These are phyloP conservation scores for Apiotrichum akiyoshidainum DNA, from an alignment of 1,284 basidiomycete species.

Conservation along the genomic window DNA sequence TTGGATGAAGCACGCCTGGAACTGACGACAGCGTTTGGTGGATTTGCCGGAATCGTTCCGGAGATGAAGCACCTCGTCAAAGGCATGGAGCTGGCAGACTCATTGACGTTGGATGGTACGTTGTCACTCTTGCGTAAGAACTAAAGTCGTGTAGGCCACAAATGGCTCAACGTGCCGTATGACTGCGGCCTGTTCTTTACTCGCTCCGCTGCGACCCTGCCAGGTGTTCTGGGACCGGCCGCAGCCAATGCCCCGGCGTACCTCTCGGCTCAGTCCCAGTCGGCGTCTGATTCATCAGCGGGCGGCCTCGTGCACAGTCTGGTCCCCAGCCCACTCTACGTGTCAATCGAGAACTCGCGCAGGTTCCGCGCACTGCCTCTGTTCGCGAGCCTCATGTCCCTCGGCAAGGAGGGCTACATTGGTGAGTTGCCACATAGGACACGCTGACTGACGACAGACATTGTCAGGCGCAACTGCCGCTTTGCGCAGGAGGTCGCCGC, in stretches of 20 bases:
- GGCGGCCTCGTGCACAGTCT: constrained; percentile 7
- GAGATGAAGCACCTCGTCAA: constrained; percentile 44
- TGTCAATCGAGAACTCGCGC: constrained; percentile 55
- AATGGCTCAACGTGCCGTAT: constrained; percentile 56
- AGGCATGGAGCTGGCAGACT: constrained; percentile 53
- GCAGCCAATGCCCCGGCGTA: constrained; percentile 52
- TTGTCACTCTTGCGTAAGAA: constrained; percentile 1
- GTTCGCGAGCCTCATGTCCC: constrained; percentile 52
- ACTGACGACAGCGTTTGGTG: constrained; percentile 52
- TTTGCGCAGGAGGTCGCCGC: constrained; percentile 49
- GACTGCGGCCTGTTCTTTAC: constrained; percentile 56
- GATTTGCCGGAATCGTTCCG: constrained; percentile 52
- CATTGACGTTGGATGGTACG: constrained; percentile 54
- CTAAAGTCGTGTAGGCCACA: constrained; percentile 44
- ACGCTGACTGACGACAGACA: constrained; percentile 22
- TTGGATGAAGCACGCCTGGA: background rate
- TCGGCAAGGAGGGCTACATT: constrained; percentile 52
- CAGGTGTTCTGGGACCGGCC: constrained; percentile 51
- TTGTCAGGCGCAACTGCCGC: constrained; percentile 51
- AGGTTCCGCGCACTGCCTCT: constrained; percentile 56
- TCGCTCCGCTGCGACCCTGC: constrained; percentile 35
- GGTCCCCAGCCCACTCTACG: constrained; percentile 44
- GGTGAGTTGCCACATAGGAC: constrained; percentile 18
- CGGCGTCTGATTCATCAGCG: background rate
- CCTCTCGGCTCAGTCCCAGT: constrained; percentile 22